Evolutionary conservation across 2,329 filamentous ascomycete species (phyloP).

Genomic region (Bipolaris victoriae): DNA sequence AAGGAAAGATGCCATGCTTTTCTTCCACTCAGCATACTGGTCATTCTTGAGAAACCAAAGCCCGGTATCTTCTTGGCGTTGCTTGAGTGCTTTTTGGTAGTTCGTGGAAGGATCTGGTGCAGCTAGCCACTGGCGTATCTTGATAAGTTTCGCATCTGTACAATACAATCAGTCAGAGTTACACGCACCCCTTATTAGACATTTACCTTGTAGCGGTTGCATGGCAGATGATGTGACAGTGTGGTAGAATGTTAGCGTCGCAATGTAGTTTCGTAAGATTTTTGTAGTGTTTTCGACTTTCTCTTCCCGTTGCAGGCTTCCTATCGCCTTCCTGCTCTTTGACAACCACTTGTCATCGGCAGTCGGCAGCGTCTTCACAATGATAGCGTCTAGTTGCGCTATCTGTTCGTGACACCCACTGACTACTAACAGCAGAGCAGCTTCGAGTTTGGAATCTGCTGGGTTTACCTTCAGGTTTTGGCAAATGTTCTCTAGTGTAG

Average conservation of each 20-base stretch:
- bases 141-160: conserved; percentile 7
- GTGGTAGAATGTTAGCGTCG: background rate
- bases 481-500: background rate
- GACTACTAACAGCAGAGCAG: background rate
- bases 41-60: conserved; percentile 43
- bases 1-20: conserved; percentile 33
- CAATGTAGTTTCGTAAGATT: background rate
- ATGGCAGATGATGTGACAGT: background rate
- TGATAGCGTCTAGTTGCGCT: background rate
- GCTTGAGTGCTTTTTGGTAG: conserved; percentile 40
- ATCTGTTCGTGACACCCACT: background rate
- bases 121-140: conserved; percentile 38
- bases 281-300: background rate
- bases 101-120: conserved; percentile 48
- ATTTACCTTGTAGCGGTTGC: background rate
- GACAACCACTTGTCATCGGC: background rate
- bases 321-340: background rate
- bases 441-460: background rate
- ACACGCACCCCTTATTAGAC: background rate
- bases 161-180: background rate
- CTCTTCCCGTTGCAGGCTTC: background rate
- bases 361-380: background rate
- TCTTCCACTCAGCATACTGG: conserved; percentile 43
- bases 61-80: conserved; percentile 43
- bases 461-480: background rate